Percentiles rank a stretch among this genome's conserved stretches.
These are phyloP conservation scores for Debaryomycetaceae sp. DNA, from an alignment of 1,139 yeast species.

Conservation along the genomic window DNA sequence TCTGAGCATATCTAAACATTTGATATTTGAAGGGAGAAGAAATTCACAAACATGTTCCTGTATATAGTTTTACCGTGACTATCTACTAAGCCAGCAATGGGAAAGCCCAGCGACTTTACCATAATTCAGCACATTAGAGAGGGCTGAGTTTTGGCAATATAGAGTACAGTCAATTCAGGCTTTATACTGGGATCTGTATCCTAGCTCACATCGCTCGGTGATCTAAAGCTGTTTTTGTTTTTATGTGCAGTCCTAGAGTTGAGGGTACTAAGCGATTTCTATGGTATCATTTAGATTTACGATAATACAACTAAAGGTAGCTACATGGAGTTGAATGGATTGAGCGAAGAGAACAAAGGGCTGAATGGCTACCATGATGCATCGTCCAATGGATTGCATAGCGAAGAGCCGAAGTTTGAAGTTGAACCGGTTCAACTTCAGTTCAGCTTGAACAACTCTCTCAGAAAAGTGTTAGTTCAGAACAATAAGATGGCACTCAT, in stretches of 20 bases:
- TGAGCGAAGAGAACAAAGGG: not conserved
- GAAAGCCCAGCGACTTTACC: too few species aligned
- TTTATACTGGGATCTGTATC: too few species aligned
- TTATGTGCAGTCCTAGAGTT: not conserved
- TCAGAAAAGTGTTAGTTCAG: conserved; percentile 25
- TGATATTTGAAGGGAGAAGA: not conserved
- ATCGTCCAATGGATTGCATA: not conserved
- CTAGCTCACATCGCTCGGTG: too few species aligned
- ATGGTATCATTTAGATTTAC: not conserved
- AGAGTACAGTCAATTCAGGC: too few species aligned
- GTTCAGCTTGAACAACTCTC: conserved; percentile 28
- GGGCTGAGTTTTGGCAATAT: too few species aligned
- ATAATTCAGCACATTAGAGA: too few species aligned
- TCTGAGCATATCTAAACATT: too few species aligned
- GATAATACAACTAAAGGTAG: too few species aligned
- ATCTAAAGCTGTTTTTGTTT: not conserved
- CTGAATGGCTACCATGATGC: not conserved
- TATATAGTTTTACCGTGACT: conserved; percentile 1
- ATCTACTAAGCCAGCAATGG: not conserved
- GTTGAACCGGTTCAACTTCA: conserved; percentile 45
- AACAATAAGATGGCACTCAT: conserved; percentile 37
- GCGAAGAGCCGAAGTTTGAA: conserved; percentile 23
- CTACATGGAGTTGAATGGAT: not conserved
- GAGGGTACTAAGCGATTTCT: not conserved
- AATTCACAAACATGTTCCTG: not conserved